These are phyloP conservation scores for Trametes versicolor DNA, from an alignment of 1,284 basidiomycete species.

Conservation along the genomic window DNA sequence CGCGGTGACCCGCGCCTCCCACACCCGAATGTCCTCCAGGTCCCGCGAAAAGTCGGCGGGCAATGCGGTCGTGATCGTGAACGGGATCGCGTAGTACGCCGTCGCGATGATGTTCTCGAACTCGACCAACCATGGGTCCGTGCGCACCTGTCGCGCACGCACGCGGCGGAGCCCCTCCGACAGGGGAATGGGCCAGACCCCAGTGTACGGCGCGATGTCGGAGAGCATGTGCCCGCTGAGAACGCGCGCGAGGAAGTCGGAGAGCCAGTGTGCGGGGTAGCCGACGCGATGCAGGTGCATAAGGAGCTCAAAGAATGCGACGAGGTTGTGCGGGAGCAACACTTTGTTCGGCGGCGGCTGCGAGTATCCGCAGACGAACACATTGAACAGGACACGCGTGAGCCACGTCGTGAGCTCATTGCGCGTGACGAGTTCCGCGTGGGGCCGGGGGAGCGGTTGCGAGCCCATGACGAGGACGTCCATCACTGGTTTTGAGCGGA, in stretches of 20 bases:
- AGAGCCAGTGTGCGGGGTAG: constrained; percentile 49
- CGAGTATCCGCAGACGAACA: constrained; percentile 44
- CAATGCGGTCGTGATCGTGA: constrained; percentile 38
- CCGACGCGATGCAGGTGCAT: constrained; percentile 48
- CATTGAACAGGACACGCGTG: constrained; percentile 48
- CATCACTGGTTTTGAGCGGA: constrained; percentile 31
- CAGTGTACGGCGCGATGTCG: constrained; percentile 42
- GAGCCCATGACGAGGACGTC: constrained; percentile 36
- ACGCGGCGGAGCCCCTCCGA: constrained; percentile 37
- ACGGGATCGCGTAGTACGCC: constrained; percentile 43
- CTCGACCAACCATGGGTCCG: constrained; percentile 47
- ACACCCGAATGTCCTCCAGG: constrained; percentile 43
- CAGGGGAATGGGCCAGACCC: constrained; percentile 43
- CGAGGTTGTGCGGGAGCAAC: constrained; percentile 50
- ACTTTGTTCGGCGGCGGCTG: constrained; percentile 42
- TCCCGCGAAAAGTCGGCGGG: constrained; percentile 34
- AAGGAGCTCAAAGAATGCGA: constrained; percentile 49
- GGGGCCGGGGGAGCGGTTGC: constrained; percentile 37
- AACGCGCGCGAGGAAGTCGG: constrained; percentile 45
- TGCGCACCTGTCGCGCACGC: constrained; percentile 38
- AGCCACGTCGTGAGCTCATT: constrained; percentile 50
- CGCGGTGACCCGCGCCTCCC: constrained; percentile 40
- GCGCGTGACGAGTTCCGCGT: constrained; percentile 45
- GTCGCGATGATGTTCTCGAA: constrained; percentile 44
- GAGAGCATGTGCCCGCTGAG: constrained; percentile 42